Base-by-base conservation (phyloP, 2,329 filamentous ascomycete species). In the Beauveria medogensis region DNA sequence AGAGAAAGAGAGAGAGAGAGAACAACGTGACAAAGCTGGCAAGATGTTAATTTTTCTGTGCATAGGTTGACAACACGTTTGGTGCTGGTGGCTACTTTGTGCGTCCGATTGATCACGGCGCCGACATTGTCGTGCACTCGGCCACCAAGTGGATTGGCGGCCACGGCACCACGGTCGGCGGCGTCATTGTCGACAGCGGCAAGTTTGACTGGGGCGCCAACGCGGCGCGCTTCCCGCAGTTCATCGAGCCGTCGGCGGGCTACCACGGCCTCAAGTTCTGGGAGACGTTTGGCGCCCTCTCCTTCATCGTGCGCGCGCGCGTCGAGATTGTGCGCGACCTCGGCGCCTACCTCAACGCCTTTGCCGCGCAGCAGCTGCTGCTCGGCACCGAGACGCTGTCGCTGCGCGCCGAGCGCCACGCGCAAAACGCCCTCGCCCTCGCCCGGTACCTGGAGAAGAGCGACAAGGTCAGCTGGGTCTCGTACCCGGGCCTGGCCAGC, bases 101-200 rank as follows among this genome's bases (percentile, higher is more conserved):
- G 67, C 86, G 89, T 7, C 92, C 92, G 46, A 93, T 97, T 68
- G 87, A 92, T 26, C 89, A 96, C 74, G 92, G 92, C 60, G 92
- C 90, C 65, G 92, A 97, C 71, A 96, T 97, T 63, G 88, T 97
- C 57, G 90, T 96, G 26, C 92, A 97, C 81, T 94, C 90, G 44
- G 92, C 92, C 12, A 96, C 92, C 62, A 97, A 97, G 76, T 97
- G 92, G 92, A 97, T 97, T 64, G 92, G 92, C 61, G 92, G 92
- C 47, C 93, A 97, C 74, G 93, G 92, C 63, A 96, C 92, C 46
- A 96, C 92, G 28, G 90, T 97, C 66, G 92, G 83, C 62, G 92
- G 92, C 63, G 83, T 96, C 48, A 83, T 97, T 40, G 80, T 97
- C 65, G 92, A 97, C 77, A 85, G 87, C 66, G 92, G 92, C 69